These are phyloP conservation scores for Silene latifolia DNA, from an alignment of 148 eudicot species.

Conservation along the genomic window DNA sequence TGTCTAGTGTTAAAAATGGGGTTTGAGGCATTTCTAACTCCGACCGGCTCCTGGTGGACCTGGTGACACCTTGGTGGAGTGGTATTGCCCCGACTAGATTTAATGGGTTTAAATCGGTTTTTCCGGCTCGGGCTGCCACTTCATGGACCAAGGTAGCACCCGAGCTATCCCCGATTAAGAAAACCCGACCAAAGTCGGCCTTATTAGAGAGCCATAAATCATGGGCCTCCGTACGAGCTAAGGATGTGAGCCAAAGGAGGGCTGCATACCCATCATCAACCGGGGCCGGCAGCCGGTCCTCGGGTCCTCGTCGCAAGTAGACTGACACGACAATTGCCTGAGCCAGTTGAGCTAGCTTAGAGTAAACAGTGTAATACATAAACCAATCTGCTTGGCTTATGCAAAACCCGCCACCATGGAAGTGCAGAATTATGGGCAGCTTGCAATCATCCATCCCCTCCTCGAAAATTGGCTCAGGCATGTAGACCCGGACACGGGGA, in stretches of 20 bases:
- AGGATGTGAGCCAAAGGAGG: constrained; percentile 52
- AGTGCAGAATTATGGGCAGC: constrained; percentile 62
- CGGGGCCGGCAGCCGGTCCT: constrained; percentile 74
- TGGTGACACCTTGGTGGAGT: constrained; percentile 63
- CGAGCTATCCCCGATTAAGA: constrained; percentile 80
- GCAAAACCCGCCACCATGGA: constrained; percentile 91
- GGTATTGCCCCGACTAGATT: constrained; percentile 56
- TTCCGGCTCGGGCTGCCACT: constrained; percentile 56
- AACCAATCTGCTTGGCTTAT: constrained; percentile 63
- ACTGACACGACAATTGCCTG: constrained; percentile 48
- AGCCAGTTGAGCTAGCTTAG: constrained; percentile 41
- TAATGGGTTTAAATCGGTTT: constrained; percentile 31
- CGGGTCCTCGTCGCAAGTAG: constrained; percentile 63
- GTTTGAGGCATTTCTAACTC: constrained; percentile 74
- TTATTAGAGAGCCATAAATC: constrained; percentile 34
- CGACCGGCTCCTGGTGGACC: constrained; percentile 59
- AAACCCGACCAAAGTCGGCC: constrained; percentile 56
- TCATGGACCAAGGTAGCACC: constrained; percentile 77
- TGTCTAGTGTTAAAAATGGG: constrained; percentile 70
- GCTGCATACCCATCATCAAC: constrained; percentile 52
- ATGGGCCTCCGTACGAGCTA: constrained; percentile 29
- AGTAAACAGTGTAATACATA: constrained; percentile 66
- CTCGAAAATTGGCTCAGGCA: constrained; percentile 38
- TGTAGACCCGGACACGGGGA: constrained; percentile 51
- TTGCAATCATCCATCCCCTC: constrained; percentile 26